Conservation (phyloP, 352 stramenopile species). For the Globisporangium okanoganense region DNA sequence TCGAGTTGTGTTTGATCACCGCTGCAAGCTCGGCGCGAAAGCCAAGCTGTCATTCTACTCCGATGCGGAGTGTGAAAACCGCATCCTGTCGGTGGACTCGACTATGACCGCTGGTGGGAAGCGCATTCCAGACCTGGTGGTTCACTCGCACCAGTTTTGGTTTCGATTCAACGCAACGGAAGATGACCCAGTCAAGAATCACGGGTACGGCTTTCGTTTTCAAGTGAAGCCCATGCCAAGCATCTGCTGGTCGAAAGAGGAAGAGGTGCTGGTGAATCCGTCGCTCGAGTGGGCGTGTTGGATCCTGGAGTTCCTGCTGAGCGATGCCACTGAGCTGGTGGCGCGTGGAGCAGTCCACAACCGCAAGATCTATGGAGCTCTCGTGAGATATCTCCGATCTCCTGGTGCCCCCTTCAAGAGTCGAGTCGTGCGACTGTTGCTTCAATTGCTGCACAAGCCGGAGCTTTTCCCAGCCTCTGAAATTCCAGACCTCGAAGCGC, state of each 20-base stretch:
- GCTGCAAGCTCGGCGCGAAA: slow-evolving; percentile 68
- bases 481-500: slow-evolving; percentile 52
- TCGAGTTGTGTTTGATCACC: slow-evolving; percentile 79
- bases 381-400: slow-evolving; percentile 79
- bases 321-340: slow-evolving; percentile 65
- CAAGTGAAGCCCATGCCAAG: slow-evolving; percentile 76
- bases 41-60: slow-evolving; percentile 69
- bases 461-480: slow-evolving; percentile 54
- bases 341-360: slow-evolving; percentile 73
- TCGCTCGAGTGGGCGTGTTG: slow-evolving; percentile 87
- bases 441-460: slow-evolving; percentile 68
- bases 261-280: slow-evolving; percentile 64
- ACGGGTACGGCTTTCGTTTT: slow-evolving; percentile 82
- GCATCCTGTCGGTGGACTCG: slow-evolving; percentile 48
- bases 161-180: slow-evolving; percentile 73
- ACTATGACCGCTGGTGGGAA: slow-evolving; percentile 32
- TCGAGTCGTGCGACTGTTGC: slow-evolving; percentile 65
- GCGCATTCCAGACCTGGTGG: slow-evolving; percentile 57
- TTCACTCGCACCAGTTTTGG: slow-evolving; percentile 79
- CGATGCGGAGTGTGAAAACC: slow-evolving; percentile 61
- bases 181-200: slow-evolving; percentile 51
- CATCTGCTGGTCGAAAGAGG: slow-evolving; percentile 78
- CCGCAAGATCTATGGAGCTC: slow-evolving; percentile 69
- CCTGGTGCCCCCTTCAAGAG: slow-evolving; percentile 77
- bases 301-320: slow-evolving; percentile 77